Evolutionary conservation across 345 rosid genomes (phyloP).

Genomic region (Rubroshorea leprosula): DNA sequence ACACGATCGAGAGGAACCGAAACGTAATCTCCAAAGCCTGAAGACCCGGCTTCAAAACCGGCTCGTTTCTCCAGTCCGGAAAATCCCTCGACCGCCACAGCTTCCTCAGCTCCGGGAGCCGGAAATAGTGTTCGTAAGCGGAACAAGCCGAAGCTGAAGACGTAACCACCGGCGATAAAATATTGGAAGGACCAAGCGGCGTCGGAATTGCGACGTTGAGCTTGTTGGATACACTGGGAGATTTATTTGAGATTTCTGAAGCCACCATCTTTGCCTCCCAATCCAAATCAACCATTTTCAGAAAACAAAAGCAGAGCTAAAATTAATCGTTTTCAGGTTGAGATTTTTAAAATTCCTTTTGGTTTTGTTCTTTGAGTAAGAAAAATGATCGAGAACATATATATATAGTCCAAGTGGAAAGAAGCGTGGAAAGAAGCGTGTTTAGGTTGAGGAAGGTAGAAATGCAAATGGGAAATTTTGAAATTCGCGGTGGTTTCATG

Average conservation of each 20-base stretch:
- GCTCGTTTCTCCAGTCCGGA: slow-evolving; percentile 60
- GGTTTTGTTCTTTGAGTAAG: not conserved
- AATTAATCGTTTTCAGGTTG: not conserved
- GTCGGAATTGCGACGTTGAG: slow-evolving; percentile 43
- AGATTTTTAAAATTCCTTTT: not conserved
- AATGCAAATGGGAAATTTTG: slow-evolving; percentile 18
- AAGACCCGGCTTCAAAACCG: slow-evolving; percentile 64
- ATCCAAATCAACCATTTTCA: slow-evolving; percentile 61
- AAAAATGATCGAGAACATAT: not conserved
- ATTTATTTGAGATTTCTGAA: slow-evolving; percentile 35
- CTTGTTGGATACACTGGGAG: slow-evolving; percentile 36
- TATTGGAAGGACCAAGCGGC: slow-evolving; percentile 11
- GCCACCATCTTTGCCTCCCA: slow-evolving; percentile 52
- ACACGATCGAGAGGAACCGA: slow-evolving; percentile 60
- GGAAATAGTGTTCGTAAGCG: slow-evolving; percentile 71
- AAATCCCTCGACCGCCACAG: slow-evolving; percentile 46
- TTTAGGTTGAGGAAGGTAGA: slow-evolving; percentile 2
- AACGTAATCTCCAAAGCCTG: slow-evolving; percentile 81
- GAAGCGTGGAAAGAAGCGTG: not conserved
- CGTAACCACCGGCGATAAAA: slow-evolving; percentile 29
- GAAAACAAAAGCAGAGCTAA: not conserved
- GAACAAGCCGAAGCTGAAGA: slow-evolving; percentile 50
- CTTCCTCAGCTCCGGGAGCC: slow-evolving; percentile 57
- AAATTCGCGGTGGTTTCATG: too few relatives aligned
- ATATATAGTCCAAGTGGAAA: slow-evolving; percentile 27